Base-by-base conservation (phyloP, 2,329 filamentous ascomycete species). In the Penicillium polonicum region DNA sequence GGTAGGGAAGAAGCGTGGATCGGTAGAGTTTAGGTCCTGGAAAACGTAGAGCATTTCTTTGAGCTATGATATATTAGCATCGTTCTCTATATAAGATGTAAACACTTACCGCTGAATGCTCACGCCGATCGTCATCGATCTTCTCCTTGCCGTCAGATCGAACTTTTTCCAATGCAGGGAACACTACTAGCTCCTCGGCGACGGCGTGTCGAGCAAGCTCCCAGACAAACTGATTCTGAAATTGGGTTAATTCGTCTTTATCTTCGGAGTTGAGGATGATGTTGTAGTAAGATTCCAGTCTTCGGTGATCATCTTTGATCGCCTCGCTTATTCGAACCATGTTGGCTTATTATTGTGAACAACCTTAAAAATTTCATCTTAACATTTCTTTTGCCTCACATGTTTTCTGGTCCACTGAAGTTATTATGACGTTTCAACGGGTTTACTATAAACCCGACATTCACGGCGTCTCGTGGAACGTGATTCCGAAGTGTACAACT, bases 211-310 rank as follows among this genome's bases (percentile, higher is more conserved):
- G 78, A 27, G 80, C 78, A 0, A 83, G 71, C 58, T 82, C 79
- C 81, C 81, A 83, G 15, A 76, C 78, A 59, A 83, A 80, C 57
- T 81, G 76, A 54, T 83, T 83, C 55, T 80, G 76, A 58, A 73
- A 82, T 13, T 77, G 74, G 6, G 70, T 72, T 53, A 78, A 74
- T 27, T 78, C 72, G 33, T 81, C 79, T 33, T 65, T 63, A 50
- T 81, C 75, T 17, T 64, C 66, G 5, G 76, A 70, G 41, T 74
- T 72, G 57, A 78, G 60, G 36, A 82, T 72, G 17, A 75, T 74
- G 19, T 78, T 68, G 65, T 81, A 81, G 61, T 75, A 78, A 3
- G 71, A 60, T 54, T 77, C 71, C 25, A 81, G 65, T 38, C 76
- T 68, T 15, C 68, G 68, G 55, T 81, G 78, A 61, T 80, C 79